Percentiles rank a stretch among this genome's conserved stretches.
Evolutionary conservation across 169 alveolate species (phyloP).

Genomic region (Ichthyophthirius multifiliis): DNA sequence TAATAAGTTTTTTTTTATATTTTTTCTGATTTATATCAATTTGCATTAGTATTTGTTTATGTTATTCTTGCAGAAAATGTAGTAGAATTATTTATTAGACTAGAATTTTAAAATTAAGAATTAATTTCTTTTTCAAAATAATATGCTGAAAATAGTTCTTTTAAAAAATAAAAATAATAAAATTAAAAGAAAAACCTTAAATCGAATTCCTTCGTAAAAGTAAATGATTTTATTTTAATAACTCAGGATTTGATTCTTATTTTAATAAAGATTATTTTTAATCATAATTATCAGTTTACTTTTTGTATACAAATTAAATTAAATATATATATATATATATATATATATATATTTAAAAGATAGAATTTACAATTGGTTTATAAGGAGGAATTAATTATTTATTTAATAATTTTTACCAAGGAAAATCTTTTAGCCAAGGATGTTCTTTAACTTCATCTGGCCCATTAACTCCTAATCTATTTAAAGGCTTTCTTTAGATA

Average conservation of each 20-base stretch:
- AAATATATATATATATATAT: too few relatives aligned
- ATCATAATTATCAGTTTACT: constrained; percentile 21
- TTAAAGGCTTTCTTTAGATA: constrained; percentile 69
- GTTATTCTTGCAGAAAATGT: background rate
- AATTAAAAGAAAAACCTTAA: constrained; percentile 6
- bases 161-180: background rate
- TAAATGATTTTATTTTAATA: constrained; percentile 10
- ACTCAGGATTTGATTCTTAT: constrained; percentile 21
- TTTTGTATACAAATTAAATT: background rate
- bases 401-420: constrained; percentile 61
- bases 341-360: too few relatives aligned
- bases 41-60: background rate
- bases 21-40: background rate
- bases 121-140: constrained; percentile 14
- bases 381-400: constrained; percentile 62
- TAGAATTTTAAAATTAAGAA: background rate
- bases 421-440: constrained; percentile 72
- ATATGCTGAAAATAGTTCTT: constrained; percentile 34
- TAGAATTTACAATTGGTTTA: constrained; percentile 13
- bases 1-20: too few relatives aligned
- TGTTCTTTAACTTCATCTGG: constrained; percentile 71
- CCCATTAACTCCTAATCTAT: constrained; percentile 76
- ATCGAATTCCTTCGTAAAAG: constrained; percentile 23
- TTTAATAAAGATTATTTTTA: constrained; percentile 17
- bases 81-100: background rate